Percentiles rank a stretch among this genome's conserved stretches.
Conservation (phyloP, 208 protist species). For the Herpetomonas samuelpessoai region DNA sequence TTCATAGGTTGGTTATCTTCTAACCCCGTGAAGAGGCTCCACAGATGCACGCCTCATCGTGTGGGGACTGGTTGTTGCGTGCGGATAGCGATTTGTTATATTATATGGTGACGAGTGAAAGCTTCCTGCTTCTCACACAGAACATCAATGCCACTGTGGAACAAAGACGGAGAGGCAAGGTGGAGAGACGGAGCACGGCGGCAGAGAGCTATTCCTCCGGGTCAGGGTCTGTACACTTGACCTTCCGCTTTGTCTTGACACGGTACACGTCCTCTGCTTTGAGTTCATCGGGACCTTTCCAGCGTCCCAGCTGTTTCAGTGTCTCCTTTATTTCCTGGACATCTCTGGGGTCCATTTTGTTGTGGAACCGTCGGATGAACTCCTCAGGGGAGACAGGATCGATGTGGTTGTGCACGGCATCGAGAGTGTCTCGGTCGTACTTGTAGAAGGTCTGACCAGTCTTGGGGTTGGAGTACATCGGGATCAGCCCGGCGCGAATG, state of each 20-base stretch:
- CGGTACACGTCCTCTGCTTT: conserved; percentile 60
- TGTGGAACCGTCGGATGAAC: conserved; percentile 78
- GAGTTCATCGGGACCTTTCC: conserved; percentile 71
- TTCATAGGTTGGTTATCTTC: too few species aligned
- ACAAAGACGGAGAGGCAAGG: too few species aligned
- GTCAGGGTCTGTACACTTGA: conserved; percentile 71
- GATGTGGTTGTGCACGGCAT: conserved; percentile 77
- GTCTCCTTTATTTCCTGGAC: conserved; percentile 60
- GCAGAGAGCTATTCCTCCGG: conserved; percentile 42
- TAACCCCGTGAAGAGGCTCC: too few species aligned
- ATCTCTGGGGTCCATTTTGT: conserved; percentile 69
- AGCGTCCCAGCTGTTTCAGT: conserved; percentile 74
- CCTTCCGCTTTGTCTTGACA: conserved; percentile 67
- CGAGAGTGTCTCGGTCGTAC: conserved; percentile 77
- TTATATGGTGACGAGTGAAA: too few species aligned
- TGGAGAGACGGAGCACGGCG: too few species aligned
- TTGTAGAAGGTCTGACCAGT: conserved; percentile 76
- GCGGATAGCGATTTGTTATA: too few species aligned
- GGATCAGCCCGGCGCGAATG: conserved; percentile 71
- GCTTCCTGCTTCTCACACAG: too few species aligned
- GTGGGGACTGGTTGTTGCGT: too few species aligned
- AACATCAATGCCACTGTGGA: too few species aligned
- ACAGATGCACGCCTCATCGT: too few species aligned
- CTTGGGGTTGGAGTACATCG: conserved; percentile 66
- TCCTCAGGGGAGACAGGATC: conserved; percentile 75